These are phyloP conservation scores for Moniliophthora roreri DNA, from an alignment of 1,284 basidiomycete species.

Conservation along the genomic window DNA sequence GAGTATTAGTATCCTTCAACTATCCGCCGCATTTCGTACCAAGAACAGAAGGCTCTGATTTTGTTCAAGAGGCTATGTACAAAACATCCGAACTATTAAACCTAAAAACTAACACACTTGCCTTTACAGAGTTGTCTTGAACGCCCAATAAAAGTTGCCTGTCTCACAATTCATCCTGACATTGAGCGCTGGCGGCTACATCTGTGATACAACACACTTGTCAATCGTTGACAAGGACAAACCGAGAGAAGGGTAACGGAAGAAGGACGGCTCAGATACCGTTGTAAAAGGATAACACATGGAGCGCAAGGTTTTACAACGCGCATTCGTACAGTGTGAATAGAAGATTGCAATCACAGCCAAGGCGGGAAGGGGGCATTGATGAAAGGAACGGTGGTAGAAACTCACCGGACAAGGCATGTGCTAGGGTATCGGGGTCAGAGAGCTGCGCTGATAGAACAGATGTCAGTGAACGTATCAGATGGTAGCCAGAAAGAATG, in stretches of 20 bases:
- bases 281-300: slow-evolving; percentile 51
- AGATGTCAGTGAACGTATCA: not conserved
- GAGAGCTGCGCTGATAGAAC: not conserved
- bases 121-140: too few species aligned
- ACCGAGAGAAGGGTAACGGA: slow-evolving; percentile 15
- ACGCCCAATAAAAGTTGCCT: too few species aligned
- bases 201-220: slow-evolving; percentile 5
- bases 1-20: not conserved
- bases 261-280: slow-evolving; percentile 60
- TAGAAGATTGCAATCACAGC: slow-evolving; percentile 41
- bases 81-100: too few species aligned
- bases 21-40: too few species aligned
- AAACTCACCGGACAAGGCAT: not conserved
- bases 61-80: too few species aligned
- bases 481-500: slow-evolving; percentile 8
- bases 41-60: too few species aligned
- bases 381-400: not conserved
- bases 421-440: not conserved
- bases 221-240: slow-evolving; percentile 5
- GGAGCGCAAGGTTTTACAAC: slow-evolving; percentile 28
- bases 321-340: slow-evolving; percentile 51
- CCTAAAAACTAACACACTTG: too few species aligned
- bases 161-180: too few species aligned
- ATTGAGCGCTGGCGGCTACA: too few species aligned
- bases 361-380: slow-evolving; percentile 8